A percentile compares a stretch with the other conserved stretches of the same genome.
These are phyloP conservation scores for Cicer pinnatifidum DNA, from an alignment of 306 rosid genomes.

Conservation along the genomic window DNA sequence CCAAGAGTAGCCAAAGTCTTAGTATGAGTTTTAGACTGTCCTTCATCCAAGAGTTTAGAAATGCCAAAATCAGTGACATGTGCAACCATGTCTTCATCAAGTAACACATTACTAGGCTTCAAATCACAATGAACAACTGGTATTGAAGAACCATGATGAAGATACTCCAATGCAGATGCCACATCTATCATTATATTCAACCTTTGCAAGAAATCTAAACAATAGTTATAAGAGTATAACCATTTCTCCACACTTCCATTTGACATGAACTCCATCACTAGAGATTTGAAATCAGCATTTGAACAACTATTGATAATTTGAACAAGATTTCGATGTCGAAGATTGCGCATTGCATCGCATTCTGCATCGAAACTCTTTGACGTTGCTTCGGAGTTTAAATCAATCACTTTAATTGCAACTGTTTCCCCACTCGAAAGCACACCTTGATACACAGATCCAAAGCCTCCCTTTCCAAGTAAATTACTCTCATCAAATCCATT, in stretches of 20 bases:
- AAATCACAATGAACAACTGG: slow-evolving; percentile 6
- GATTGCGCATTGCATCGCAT: slow-evolving; percentile 43
- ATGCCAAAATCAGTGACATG: slow-evolving; percentile 45
- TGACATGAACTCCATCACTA: slow-evolving; percentile 40
- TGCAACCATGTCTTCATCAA: not conserved
- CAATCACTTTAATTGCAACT: slow-evolving; percentile 42
- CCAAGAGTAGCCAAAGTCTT: slow-evolving; percentile 39
- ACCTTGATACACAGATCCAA: slow-evolving; percentile 44
- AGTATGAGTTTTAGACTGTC: slow-evolving; percentile 24
- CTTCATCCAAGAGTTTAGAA: slow-evolving; percentile 40
- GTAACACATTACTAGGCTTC: not conserved
- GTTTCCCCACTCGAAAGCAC: slow-evolving; percentile 28
- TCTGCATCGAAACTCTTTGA: slow-evolving; percentile 35
- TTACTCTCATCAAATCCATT: slow-evolving; percentile 29
- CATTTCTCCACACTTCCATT: slow-evolving; percentile 43
- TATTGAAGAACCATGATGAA: slow-evolving; percentile 38
- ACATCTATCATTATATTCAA: slow-evolving; percentile 46
- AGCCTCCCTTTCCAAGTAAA: slow-evolving; percentile 36
- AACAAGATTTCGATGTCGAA: slow-evolving; percentile 41
- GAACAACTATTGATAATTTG: slow-evolving; percentile 38
- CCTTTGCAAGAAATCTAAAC: slow-evolving; percentile 42
- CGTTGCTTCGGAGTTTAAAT: slow-evolving; percentile 17
- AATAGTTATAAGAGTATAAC: slow-evolving; percentile 41
- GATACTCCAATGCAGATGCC: slow-evolving; percentile 45
- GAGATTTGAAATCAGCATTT: slow-evolving; percentile 27